phyloP scores from a whole-genome alignment of 2,329 filamentous ascomycete genomes.

The Seiridium cupressi region DNA sequence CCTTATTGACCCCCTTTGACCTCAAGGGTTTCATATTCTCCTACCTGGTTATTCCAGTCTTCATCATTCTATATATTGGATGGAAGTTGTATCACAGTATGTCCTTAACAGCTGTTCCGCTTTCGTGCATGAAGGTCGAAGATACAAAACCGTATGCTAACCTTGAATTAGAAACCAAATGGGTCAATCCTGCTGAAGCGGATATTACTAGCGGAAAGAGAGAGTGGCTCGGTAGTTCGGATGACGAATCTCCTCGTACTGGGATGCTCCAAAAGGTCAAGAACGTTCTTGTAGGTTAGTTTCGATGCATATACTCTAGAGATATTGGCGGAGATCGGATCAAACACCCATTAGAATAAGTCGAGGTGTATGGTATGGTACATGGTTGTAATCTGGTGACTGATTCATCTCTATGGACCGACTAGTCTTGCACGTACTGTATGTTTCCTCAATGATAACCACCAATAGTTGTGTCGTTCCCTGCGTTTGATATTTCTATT shows the following conservation, averaged over 20 bases:
- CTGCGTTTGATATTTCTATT: no score
- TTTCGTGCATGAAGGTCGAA: no score
- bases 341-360: no score
- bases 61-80: conserved; percentile 19
- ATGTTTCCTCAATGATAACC: no score
- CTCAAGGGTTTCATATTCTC: conserved; percentile 23
- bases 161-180: not conserved
- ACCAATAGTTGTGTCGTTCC: no score
- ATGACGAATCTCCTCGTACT: not conserved
- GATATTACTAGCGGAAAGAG: not conserved
- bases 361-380: no score
- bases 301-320: no score
- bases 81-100: conserved; percentile 17
- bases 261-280: not conserved
- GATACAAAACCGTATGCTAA: not conserved
- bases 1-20: conserved; percentile 21
- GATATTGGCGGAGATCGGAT: no score
- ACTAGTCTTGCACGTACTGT: no score
- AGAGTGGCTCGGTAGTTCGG: not conserved
- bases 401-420: no score
- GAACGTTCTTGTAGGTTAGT: not conserved
- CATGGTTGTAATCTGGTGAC: no score
- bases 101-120: not conserved
- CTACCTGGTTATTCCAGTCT: conserved; percentile 26
- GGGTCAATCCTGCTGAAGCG: not conserved